Evolutionary conservation across 2,329 filamentous ascomycete species (phyloP).

Genomic region (Hymenotorrendiella dingleyae): DNA sequence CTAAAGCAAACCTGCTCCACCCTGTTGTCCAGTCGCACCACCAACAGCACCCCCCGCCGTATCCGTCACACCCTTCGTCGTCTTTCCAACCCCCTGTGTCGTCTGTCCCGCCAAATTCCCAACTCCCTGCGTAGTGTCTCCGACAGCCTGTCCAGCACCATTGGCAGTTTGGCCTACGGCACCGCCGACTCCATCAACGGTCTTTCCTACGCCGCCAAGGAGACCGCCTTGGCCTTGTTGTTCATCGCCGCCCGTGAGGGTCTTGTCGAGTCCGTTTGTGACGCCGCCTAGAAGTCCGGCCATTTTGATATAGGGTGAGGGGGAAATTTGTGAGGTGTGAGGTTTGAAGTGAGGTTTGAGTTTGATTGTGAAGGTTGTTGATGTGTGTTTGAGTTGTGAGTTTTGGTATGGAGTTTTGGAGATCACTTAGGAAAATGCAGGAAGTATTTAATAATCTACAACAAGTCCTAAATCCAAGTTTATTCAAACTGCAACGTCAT

Average conservation of each 20-base stretch:
- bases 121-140: conserved; percentile 23
- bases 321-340: conserved; percentile 7
- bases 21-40: conserved; percentile 15
- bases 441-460: no score
- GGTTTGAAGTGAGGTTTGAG: not conserved
- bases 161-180: conserved; percentile 28
- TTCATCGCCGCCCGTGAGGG: conserved; percentile 35
- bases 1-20: no score
- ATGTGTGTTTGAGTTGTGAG: not conserved
- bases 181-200: conserved; percentile 32
- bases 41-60: conserved; percentile 15
- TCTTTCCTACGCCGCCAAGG: conserved; percentile 32
- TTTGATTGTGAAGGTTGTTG: not conserved
- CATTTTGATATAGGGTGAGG: conserved; percentile 17
- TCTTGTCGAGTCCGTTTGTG: conserved; percentile 33
- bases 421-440: not conserved
- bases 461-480: no score
- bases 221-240: conserved; percentile 35
- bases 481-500: no score
- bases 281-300: conserved; percentile 32
- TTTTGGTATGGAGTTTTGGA: not conserved
- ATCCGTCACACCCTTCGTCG: conserved; percentile 10
- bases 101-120: conserved; percentile 17
- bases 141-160: conserved; percentile 30
- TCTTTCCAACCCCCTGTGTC: conserved; percentile 16